These are phyloP conservation scores for Xylariales sp. DNA, from an alignment of 2,329 filamentous ascomycete genomes.

Conservation along the genomic window DNA sequence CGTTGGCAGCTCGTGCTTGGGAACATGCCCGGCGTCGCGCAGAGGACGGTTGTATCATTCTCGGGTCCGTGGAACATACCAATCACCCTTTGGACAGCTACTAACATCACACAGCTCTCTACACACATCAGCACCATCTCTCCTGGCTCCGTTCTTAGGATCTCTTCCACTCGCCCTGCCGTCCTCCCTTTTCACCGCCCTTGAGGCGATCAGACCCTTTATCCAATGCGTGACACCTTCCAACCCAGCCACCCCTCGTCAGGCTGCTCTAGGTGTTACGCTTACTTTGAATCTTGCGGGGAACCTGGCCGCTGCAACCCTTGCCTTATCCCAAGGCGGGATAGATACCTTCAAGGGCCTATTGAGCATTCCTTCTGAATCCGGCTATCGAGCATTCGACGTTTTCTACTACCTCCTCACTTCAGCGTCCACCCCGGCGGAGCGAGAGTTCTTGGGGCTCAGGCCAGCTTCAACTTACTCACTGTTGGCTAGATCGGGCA, in stretches of 20 bases:
- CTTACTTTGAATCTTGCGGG: slow-evolving; percentile 79
- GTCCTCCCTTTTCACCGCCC: slow-evolving; percentile 66
- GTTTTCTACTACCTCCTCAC: slow-evolving; percentile 97
- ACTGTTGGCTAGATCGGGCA: slow-evolving; percentile 76
- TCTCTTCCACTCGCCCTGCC: slow-evolving; percentile 78
- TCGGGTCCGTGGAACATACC: slow-evolving; percentile 62
- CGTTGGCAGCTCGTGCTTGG: slow-evolving; percentile 80
- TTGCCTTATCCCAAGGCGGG: slow-evolving; percentile 80
- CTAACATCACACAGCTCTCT: slow-evolving; percentile 59
- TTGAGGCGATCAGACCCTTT: slow-evolving; percentile 82
- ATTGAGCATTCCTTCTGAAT: slow-evolving; percentile 70
- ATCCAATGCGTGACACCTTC: slow-evolving; percentile 80
- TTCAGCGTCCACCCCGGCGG: slow-evolving; percentile 81
- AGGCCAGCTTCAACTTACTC: slow-evolving; percentile 72
- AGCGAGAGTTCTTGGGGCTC: slow-evolving; percentile 82
- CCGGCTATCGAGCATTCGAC: slow-evolving; percentile 88
- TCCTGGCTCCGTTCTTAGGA: slow-evolving; percentile 75
- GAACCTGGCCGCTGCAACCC: slow-evolving; percentile 66
- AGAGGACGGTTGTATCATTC: slow-evolving; percentile 88
- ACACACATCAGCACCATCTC: slow-evolving; percentile 80
- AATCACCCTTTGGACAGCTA: slow-evolving; percentile 8
- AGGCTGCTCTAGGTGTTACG: slow-evolving; percentile 75
- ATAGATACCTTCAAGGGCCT: slow-evolving; percentile 81
- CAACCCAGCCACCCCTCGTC: slow-evolving; percentile 78
- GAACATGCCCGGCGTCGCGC: slow-evolving; percentile 92